A percentile compares a stretch with the other conserved stretches of the same genome.
These are phyloP conservation scores for Dujonia santamariae DNA, from an alignment of 1,139 yeast genomes.

Conservation along the genomic window DNA sequence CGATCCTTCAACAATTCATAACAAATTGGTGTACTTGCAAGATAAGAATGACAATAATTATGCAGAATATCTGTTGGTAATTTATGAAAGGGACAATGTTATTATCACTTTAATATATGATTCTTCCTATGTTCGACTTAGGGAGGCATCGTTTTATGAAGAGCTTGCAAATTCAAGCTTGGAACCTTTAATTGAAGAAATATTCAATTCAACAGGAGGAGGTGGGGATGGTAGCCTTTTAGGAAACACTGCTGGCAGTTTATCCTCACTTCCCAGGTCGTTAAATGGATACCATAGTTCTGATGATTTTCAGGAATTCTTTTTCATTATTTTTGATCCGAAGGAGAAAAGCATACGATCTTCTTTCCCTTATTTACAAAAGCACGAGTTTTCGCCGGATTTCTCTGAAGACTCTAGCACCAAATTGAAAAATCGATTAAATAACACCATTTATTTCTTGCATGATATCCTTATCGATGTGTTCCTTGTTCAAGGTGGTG, in stretches of 20 bases:
- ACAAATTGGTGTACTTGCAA: conserved; percentile 28
- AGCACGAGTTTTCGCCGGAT: conserved; percentile 8
- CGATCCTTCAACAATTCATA: conserved; percentile 15
- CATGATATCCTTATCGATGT: conserved; percentile 40
- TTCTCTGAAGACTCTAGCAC: conserved; percentile 10
- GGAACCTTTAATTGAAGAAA: conserved; percentile 24
- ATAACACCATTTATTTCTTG: conserved; percentile 32
- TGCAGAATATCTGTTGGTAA: conserved; percentile 31
- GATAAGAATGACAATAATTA: too few relatives aligned
- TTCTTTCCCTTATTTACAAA: conserved; percentile 39
- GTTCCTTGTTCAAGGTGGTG: conserved; percentile 24
- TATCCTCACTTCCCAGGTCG: conserved; percentile 29
- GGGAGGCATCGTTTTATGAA: conserved; percentile 22
- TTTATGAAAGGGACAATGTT: conserved; percentile 23
- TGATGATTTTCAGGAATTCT: conserved; percentile 24
- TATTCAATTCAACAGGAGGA: conserved; percentile 9
- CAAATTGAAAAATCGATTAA: conserved; percentile 10
- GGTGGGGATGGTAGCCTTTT: conserved; percentile 16
- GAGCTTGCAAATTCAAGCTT: conserved; percentile 16
- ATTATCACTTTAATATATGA: conserved; percentile 29
- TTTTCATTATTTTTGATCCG: conserved; percentile 33
- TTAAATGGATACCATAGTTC: conserved; percentile 15
- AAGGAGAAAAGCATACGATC: conserved; percentile 26
- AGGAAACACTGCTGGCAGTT: conserved; percentile 20
- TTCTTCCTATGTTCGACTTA: conserved; percentile 22